Conservation (phyloP, 192 early-diverging fungal genomes). For the Backusella parvicylindrica region DNA sequence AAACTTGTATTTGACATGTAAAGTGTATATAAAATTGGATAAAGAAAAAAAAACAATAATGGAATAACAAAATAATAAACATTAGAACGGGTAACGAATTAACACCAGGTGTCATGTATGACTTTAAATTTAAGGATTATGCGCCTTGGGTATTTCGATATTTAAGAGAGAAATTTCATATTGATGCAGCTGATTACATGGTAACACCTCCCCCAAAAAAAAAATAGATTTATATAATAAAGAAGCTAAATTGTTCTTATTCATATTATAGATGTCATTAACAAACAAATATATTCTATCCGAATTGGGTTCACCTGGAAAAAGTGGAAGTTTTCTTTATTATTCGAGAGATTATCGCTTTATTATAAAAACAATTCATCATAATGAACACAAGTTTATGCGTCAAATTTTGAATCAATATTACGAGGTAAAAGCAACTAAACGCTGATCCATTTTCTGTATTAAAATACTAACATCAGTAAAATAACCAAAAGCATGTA, state of each 20-base stretch:
- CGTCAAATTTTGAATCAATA: slow-evolving; percentile 82
- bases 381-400: slow-evolving; percentile 92
- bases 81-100: slow-evolving; percentile 83
- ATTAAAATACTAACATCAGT: neutral
- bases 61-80: neutral
- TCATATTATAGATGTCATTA: slow-evolving; percentile 67
- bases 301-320: slow-evolving; percentile 93
- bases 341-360: slow-evolving; percentile 96
- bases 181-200: slow-evolving; percentile 91
- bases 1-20: slow-evolving; percentile 96
- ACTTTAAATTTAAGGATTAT: slow-evolving; percentile 99
- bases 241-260: no score
- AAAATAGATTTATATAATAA: slow-evolving; percentile 30
- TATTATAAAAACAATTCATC: slow-evolving; percentile 98
- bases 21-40: slow-evolving; percentile 1
- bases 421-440: slow-evolving; percentile 56
- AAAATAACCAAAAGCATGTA: slow-evolving; percentile 57
- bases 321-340: slow-evolving; percentile 95
- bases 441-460: neutral
- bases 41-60: neutral
- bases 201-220: slow-evolving; percentile 35
- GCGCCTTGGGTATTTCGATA: slow-evolving; percentile 95
- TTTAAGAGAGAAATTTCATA: slow-evolving; percentile 82
- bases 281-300: slow-evolving; percentile 97
- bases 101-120: slow-evolving; percentile 88